Percentiles rank a stretch among this genome's conserved stretches.
Conservation (phyloP, 805 yeast species). For the Saturnispora ahearnii region DNA sequence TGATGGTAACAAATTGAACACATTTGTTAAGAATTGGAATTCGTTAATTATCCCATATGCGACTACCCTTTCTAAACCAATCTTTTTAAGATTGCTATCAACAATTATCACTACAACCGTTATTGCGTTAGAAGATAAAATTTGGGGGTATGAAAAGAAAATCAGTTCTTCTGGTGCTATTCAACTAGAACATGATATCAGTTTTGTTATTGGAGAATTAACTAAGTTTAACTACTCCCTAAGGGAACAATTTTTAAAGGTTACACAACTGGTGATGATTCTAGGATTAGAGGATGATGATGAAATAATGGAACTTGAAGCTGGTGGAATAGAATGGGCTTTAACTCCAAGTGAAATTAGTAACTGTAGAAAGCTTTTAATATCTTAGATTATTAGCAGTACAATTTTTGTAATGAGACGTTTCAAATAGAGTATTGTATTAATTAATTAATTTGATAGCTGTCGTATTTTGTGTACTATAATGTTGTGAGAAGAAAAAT, state of each 20-base stretch:
- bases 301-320: constrained; percentile 25
- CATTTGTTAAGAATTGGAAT: constrained; percentile 60
- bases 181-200: constrained; percentile 72
- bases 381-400: background rate
- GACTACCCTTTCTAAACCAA: constrained; percentile 27
- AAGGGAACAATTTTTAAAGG: constrained; percentile 68
- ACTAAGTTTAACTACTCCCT: constrained; percentile 65
- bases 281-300: constrained; percentile 72
- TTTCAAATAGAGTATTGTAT: background rate
- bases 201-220: constrained; percentile 62
- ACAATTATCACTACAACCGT: constrained; percentile 49
- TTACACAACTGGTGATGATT: constrained; percentile 77
- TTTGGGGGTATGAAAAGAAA: constrained; percentile 56
- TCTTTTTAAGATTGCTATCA: constrained; percentile 41
- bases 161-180: constrained; percentile 79
- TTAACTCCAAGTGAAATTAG: constrained; percentile 64
- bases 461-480: background rate
- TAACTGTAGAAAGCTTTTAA: constrained; percentile 1
- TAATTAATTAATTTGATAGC: background rate
- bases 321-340: constrained; percentile 45
- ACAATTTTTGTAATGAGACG: background rate
- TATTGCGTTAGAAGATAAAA: constrained; percentile 49
- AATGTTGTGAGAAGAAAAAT: background rate
- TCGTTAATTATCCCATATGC: constrained; percentile 54
- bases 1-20: constrained; percentile 13